phyloP scores from a whole-genome alignment of 306 rosid genomes.

The Senna siamea region DNA sequence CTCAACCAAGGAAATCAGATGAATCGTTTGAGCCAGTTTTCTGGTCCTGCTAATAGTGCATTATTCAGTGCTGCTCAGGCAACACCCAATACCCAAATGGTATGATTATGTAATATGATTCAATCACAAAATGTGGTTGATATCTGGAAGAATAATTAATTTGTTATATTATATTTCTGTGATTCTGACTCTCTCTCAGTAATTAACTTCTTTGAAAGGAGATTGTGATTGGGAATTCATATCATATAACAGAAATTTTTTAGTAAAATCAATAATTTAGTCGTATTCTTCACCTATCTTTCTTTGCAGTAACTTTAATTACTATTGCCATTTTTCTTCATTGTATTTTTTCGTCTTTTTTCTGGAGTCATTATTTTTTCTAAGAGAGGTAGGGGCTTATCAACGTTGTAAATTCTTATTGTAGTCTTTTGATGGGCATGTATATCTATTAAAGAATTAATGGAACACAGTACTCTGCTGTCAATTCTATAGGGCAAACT shows the following conservation, averaged over 20 bases:
- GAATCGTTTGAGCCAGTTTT: slow-evolving; percentile 80
- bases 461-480: neutral
- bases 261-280: slow-evolving; percentile 12
- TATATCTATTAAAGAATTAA: neutral
- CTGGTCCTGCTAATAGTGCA: slow-evolving; percentile 81
- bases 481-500: neutral
- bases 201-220: neutral
- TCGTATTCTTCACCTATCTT: neutral
- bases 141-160: neutral
- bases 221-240: slow-evolving; percentile 13
- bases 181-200: neutral
- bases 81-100: slow-evolving; percentile 86
- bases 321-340: neutral
- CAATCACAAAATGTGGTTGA: neutral
- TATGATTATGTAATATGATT: slow-evolving; percentile 42
- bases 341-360: neutral
- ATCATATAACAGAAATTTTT: neutral
- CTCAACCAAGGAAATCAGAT: slow-evolving; percentile 93
- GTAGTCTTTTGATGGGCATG: neutral
- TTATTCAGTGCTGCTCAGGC: slow-evolving; percentile 89
- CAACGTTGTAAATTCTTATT: neutral
- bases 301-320: slow-evolving; percentile 1
- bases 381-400: neutral
- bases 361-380: neutral
- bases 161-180: neutral